Base-by-base conservation (phyloP, 2,329 filamentous ascomycete genomes). In the Huntiella omanensis region DNA sequence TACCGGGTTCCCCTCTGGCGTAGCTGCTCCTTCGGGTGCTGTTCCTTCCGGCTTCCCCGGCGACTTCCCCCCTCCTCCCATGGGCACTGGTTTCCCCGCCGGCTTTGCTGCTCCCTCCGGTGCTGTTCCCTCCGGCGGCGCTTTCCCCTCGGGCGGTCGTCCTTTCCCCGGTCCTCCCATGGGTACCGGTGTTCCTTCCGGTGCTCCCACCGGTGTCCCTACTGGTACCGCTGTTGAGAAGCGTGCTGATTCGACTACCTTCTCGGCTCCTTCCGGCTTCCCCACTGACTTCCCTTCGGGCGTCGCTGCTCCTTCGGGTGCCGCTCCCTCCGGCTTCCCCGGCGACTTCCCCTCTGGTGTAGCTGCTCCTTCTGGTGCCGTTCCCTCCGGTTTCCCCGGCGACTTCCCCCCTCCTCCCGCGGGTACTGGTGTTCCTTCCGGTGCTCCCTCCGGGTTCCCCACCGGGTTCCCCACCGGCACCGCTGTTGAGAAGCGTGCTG, bases 381-480 rank as follows among this genome's bases (percentile, higher is more conserved):
- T 16, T 36, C 4, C 22, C n/a, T 37, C 43, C 17, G 8, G 11
- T 16, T 16, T 16, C 16, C 17, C 41, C 41, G 17, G 4, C 34
- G 3, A 41, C 28, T 32, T 37, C 34, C 42, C 19, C 11, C 33
- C 33, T 11, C 42, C 33, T 22, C 42, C 42, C 42, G 11, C 42
- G 10, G 37, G 37, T 11, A 17, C 47, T 17, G 42, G 38, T 19
- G 6, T 41, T 6, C 47, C 47, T 12, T 33, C 46, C 22, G 40
- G 28, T 11, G 5, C 45, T 17, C 47, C 46, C 2, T 17, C 46
- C 3, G 41, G 22, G 4, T 2, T 16, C 12, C 36, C 44, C 32
- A 40, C 46, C 3, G 41, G 22, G 4, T 2, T 16, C 12, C 36
- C 44, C 32, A 40, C 43, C 15, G 43, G 34, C 3, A 16, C 33